Evolutionary conservation across 139 green algal species (phyloP).

Genomic region (Chlorella sp.): DNA sequence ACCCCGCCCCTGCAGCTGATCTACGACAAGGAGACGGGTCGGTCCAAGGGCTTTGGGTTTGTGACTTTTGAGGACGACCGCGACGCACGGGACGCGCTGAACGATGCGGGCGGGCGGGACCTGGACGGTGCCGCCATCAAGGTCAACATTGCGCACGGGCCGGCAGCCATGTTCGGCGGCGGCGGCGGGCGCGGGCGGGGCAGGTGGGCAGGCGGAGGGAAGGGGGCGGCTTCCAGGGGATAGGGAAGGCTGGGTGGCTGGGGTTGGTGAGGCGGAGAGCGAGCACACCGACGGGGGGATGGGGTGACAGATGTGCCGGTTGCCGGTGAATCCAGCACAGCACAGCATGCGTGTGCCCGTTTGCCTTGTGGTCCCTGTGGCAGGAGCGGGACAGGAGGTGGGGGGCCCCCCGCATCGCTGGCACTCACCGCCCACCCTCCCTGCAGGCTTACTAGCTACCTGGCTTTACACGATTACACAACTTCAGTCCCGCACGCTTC

Average conservation of each 20-base stretch:
- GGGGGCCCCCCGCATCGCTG: background rate
- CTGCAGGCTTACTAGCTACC: background rate
- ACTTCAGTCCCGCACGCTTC: background rate
- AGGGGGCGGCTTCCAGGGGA: background rate
- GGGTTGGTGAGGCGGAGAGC: no score
- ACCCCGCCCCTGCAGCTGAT: constrained; percentile 47
- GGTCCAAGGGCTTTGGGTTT: constrained; percentile 55
- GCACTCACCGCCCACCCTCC: background rate
- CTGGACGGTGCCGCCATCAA: constrained; percentile 31
- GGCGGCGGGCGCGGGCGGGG: background rate
- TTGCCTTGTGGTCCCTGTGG: no score
- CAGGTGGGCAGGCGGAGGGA: background rate
- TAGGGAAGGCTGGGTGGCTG: no score
- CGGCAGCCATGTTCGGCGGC: background rate
- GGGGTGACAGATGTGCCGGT: no score
- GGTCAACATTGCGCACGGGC: background rate
- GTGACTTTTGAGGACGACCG: constrained; percentile 51
- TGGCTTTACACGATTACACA: background rate
- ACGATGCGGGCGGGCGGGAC: constrained; percentile 37
- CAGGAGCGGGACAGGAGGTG: no score
- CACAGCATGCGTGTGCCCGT: no score
- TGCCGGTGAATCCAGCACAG: no score
- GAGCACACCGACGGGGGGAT: no score
- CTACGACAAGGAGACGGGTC: constrained; percentile 46
- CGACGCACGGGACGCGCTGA: constrained; percentile 53